A percentile compares a stretch with the other conserved stretches of the same genome.
These are phyloP conservation scores for Allomyces javanicus DNA, from an alignment of 192 early-diverging fungal species.

Conservation along the genomic window DNA sequence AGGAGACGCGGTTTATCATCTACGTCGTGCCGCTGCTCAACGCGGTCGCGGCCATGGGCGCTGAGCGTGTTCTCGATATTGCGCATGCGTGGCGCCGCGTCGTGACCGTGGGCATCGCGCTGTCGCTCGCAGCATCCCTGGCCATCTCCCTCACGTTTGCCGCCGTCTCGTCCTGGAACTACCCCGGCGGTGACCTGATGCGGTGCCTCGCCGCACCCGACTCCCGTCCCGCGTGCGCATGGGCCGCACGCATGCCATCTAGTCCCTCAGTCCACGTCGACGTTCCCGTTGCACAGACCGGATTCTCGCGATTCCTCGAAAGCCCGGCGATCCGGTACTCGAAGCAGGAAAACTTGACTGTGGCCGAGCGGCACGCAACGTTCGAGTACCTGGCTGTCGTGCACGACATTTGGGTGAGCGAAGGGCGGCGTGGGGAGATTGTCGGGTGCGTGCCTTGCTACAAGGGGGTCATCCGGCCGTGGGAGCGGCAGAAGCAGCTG, in stretches of 20 bases:
- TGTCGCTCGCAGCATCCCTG: slow-evolving; percentile 8
- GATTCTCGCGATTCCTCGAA: slow-evolving; percentile 44
- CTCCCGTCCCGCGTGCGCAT: slow-evolving; percentile 1
- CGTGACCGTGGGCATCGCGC: slow-evolving; percentile 6
- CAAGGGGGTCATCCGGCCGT: background rate
- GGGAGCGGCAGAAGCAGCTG: background rate
- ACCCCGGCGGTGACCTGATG: slow-evolving; percentile 74
- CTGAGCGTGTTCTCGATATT: too few species aligned
- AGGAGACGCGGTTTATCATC: slow-evolving; percentile 89
- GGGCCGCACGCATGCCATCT: slow-evolving; percentile 4
- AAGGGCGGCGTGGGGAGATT: background rate
- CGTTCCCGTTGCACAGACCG: slow-evolving; percentile 56
- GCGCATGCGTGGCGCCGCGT: slow-evolving; percentile 20
- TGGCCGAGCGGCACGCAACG: background rate
- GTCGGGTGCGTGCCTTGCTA: background rate
- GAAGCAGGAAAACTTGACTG: background rate
- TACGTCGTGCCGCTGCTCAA: slow-evolving; percentile 69
- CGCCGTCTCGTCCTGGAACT: slow-evolving; percentile 53
- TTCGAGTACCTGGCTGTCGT: background rate
- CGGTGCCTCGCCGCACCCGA: slow-evolving; percentile 32
- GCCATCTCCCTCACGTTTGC: slow-evolving; percentile 17
- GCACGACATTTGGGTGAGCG: background rate
- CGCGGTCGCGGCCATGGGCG: slow-evolving; percentile 27
- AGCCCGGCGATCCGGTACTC: background rate
- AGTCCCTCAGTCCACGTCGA: slow-evolving; percentile 42